phyloP scores from a whole-genome alignment of 805 yeast species.

The Saturnispora quitensis region DNA sequence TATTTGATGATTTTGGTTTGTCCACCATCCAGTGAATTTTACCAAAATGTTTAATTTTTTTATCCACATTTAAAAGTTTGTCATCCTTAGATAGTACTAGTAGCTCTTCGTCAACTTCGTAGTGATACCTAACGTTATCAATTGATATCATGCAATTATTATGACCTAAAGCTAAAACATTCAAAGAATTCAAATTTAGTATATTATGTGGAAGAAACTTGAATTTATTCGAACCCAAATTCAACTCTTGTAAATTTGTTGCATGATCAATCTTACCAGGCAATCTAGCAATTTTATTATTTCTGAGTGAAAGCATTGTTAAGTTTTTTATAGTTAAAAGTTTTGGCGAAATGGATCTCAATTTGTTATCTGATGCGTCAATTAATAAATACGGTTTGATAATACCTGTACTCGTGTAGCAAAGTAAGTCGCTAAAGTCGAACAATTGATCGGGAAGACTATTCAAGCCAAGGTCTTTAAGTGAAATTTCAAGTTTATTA shows the following conservation, averaged over 20 bases:
- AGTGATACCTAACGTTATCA: constrained; percentile 13
- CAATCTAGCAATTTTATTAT: constrained; percentile 37
- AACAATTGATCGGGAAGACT: constrained; percentile 49
- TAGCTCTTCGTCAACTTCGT: constrained; percentile 17
- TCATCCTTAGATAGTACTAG: constrained; percentile 14
- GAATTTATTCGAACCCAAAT: constrained; percentile 43
- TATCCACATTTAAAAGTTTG: constrained; percentile 5
- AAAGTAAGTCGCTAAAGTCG: constrained; percentile 47
- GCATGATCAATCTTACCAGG: constrained; percentile 40
- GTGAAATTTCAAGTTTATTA: constrained; percentile 32
- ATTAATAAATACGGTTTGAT: constrained; percentile 35
- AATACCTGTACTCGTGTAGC: constrained; percentile 27
- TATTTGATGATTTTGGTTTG: not conserved
- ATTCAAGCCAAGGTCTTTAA: constrained; percentile 39
- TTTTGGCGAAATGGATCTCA: constrained; percentile 40
- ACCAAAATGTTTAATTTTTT: constrained; percentile 19
- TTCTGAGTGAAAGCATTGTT: constrained; percentile 43
- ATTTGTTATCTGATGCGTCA: constrained; percentile 41
- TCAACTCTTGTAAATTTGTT: constrained; percentile 37
- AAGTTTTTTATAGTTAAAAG: constrained; percentile 42
- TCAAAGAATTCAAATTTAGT: constrained; percentile 34
- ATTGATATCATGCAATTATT: constrained; percentile 37
- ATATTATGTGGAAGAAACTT: constrained; percentile 45
- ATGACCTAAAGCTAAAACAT: constrained; percentile 38
- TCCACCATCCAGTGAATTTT: constrained; percentile 22